Evolutionary conservation across 371 early-diverging fungal genomes (phyloP).

Genomic region (Mucor ambiguus): DNA sequence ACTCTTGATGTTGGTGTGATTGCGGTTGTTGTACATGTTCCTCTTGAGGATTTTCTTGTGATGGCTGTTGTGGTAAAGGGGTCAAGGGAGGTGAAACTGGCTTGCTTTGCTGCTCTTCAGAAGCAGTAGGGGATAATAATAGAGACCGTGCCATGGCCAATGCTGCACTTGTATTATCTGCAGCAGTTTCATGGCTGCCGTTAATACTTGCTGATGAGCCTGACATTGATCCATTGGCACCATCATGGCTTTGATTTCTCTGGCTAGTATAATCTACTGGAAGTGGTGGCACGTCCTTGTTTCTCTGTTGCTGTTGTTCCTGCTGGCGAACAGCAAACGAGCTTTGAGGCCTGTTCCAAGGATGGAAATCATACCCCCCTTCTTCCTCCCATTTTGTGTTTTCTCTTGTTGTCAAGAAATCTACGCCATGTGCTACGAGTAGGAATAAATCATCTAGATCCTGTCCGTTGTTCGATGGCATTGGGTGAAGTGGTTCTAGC

Average conservation of each 20-base stretch:
- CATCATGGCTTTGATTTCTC: background rate
- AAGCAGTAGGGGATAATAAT: conserved; percentile 12
- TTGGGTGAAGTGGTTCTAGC: conserved; percentile 13
- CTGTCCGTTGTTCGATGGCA: conserved; percentile 14
- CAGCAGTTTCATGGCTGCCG: background rate
- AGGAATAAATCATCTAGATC: conserved; percentile 35
- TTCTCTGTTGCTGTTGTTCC: conserved; percentile 11
- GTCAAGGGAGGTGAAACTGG: conserved; percentile 29
- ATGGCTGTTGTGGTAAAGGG: conserved; percentile 8
- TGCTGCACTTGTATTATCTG: conserved; percentile 4
- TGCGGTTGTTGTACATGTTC: background rate
- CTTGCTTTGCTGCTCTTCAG: conserved; percentile 12
- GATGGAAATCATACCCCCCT: conserved; percentile 54
- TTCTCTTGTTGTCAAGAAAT: conserved; percentile 42
- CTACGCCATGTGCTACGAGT: conserved; percentile 49
- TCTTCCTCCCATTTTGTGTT: conserved; percentile 54
- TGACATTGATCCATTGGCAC: background rate
- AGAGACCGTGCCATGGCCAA: conserved; percentile 19
- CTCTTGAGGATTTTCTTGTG: background rate
- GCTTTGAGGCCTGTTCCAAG: conserved; percentile 50
- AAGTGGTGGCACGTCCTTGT: background rate
- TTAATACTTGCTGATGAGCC: background rate
- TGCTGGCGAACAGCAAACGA: conserved; percentile 41
- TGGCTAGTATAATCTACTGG: background rate
- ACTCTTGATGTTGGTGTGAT: conserved; percentile 10